Conservation (phyloP, 208 protist genomes). For the Leishmania turanica region DNA sequence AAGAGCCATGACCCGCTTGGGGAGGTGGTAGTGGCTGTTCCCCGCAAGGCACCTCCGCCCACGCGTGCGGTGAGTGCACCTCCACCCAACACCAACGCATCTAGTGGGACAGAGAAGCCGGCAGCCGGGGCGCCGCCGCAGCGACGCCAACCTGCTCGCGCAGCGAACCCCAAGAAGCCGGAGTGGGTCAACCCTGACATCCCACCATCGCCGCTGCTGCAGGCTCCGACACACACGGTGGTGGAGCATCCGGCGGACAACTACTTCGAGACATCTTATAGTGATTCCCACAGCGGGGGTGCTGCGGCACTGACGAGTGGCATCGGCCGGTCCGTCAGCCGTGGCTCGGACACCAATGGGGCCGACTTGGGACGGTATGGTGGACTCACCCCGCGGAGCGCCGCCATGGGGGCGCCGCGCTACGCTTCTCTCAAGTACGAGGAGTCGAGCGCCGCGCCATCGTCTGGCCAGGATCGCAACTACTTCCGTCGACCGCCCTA, state of each 20-base stretch:
- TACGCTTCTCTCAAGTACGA: slow-evolving; percentile 39
- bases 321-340: slow-evolving; percentile 6
- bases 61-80: slow-evolving; percentile 25
- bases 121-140: not conserved
- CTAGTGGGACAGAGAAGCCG: not conserved
- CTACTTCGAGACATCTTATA: not conserved
- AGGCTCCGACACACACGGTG: not conserved
- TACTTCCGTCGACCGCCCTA: slow-evolving; percentile 49
- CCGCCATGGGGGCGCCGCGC: slow-evolving; percentile 16
- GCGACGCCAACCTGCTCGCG: slow-evolving; percentile 10
- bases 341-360: slow-evolving; percentile 12
- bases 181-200: slow-evolving; percentile 50
- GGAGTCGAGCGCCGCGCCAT: slow-evolving; percentile 29
- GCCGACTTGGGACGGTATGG: slow-evolving; percentile 22
- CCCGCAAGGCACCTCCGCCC: slow-evolving; percentile 70
- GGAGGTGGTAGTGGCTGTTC: slow-evolving; percentile 83
- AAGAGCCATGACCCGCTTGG: slow-evolving; percentile 77
- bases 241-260: not conserved
- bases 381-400: slow-evolving; percentile 24
- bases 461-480: slow-evolving; percentile 39
- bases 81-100: not conserved
- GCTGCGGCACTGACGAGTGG: not conserved
- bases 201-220: slow-evolving; percentile 6
- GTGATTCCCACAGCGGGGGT: slow-evolving; percentile 6
- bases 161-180: slow-evolving; percentile 19